phyloP scores from a whole-genome alignment of 805 yeast genomes.

The Cyberlindnera euphorbiae region DNA sequence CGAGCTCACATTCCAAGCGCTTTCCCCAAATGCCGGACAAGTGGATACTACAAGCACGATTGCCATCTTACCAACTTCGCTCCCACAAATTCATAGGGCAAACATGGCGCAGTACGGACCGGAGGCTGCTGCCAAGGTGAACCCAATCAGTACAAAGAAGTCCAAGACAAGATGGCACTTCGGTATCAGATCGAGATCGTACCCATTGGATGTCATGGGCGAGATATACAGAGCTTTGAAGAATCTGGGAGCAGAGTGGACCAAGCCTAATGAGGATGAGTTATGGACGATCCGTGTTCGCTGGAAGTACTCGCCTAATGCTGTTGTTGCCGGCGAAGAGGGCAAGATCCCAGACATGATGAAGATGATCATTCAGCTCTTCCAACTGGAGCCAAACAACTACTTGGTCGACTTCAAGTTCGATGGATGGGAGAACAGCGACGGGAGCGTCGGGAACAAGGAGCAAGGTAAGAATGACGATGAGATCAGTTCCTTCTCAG shows the following conservation, averaged over 20 bases:
- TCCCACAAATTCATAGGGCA: conserved; percentile 93
- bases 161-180: conserved; percentile 98
- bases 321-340: conserved; percentile 16
- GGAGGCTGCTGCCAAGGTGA: conserved; percentile 40
- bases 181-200: conserved; percentile 92
- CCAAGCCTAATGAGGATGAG: conserved; percentile 89
- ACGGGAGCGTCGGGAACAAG: conserved; percentile 28
- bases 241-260: conserved; percentile 96
- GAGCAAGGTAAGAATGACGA: conserved; percentile 43
- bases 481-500: conserved; percentile 85
- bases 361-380: conserved; percentile 96
- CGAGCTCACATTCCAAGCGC: conserved; percentile 30
- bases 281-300: conserved; percentile 94
- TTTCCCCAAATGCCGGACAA: conserved; percentile 25
- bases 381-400: conserved; percentile 93
- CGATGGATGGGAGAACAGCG: conserved; percentile 85
- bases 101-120: conserved; percentile 68
- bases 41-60: conserved; percentile 60
- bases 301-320: conserved; percentile 69
- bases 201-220: conserved; percentile 98
- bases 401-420: conserved; percentile 92
- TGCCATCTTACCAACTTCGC: conserved; percentile 87
- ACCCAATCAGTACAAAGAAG: conserved; percentile 67
- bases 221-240: conserved; percentile 93
- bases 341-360: conserved; percentile 62